A percentile compares a stretch with the other conserved stretches of the same genome.
phyloP scores from a whole-genome alignment of 1,284 basidiomycete genomes.

The Ustilago loliicola region DNA sequence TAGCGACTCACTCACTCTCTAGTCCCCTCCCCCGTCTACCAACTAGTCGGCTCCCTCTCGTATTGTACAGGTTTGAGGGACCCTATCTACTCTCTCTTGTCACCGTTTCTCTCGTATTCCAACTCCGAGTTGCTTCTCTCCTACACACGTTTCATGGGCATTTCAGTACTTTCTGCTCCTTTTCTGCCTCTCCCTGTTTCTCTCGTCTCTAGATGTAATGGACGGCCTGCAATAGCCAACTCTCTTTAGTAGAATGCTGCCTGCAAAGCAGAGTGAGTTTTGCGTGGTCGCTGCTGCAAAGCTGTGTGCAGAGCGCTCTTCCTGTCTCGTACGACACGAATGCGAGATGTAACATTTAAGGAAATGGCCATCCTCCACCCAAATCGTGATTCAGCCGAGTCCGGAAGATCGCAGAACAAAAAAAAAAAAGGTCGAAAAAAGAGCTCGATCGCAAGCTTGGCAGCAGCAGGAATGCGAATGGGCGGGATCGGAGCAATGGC shows the following conservation, averaged over 20 bases:
- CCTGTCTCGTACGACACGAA: neutral
- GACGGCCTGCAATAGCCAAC: slow-evolving; percentile 21
- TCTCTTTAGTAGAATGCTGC: neutral
- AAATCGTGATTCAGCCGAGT: neutral
- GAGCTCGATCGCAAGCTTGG: neutral
- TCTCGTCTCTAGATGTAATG: slow-evolving; percentile 27
- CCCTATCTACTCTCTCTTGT: slow-evolving; percentile 11
- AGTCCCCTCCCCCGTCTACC: neutral
- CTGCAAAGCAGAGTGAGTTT: neutral
- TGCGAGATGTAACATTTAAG: neutral
- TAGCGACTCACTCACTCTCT: neutral
- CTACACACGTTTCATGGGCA: slow-evolving; percentile 9
- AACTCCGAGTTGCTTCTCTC: slow-evolving; percentile 2
- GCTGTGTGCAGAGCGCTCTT: neutral
- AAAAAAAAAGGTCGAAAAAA: neutral
- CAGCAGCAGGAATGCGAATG: slow-evolving; percentile 1
- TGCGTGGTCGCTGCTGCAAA: too few species aligned
- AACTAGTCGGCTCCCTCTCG: slow-evolving; percentile 2
- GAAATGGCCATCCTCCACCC: neutral
- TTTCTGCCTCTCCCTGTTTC: slow-evolving; percentile 1
- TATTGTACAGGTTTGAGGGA: neutral
- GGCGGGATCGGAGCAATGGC: slow-evolving; percentile 12
- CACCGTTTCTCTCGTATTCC: slow-evolving; percentile 19
- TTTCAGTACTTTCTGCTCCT: neutral
- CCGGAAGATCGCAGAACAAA: neutral